Percentiles rank a stretch among this genome's conserved stretches.
Conservation (phyloP, 2,329 filamentous ascomycete species). For the Dichotomopilus funicola region DNA sequence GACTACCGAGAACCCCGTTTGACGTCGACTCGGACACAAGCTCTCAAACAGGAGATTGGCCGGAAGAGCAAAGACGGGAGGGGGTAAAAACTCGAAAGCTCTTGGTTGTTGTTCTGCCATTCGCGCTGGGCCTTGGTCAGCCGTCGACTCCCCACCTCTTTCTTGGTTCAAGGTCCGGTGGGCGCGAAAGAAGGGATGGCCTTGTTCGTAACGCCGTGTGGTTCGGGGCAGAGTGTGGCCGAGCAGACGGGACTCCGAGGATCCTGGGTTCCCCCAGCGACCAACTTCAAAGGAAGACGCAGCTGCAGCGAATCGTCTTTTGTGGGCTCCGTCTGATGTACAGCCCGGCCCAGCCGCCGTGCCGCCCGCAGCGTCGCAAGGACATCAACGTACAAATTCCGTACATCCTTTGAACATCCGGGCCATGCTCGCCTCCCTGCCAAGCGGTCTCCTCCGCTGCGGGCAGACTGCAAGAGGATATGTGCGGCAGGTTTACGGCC, state of each 20-base stretch:
- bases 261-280: background rate
- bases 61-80: background rate
- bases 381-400: background rate
- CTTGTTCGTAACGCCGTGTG: conserved; percentile 25
- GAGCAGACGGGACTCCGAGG: conserved; percentile 27
- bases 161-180: conserved; percentile 7
- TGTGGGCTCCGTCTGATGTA: background rate
- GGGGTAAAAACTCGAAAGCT: background rate
- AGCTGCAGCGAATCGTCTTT: conserved; percentile 31
- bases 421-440: conserved; percentile 25
- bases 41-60: conserved; percentile 11
- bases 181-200: conserved; percentile 30
- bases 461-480: conserved; percentile 21
- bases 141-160: conserved; percentile 9
- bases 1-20: background rate
- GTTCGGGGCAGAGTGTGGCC: conserved; percentile 8
- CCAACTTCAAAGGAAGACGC: conserved; percentile 22
- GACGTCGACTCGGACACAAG: conserved; percentile 6
- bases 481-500: conserved; percentile 27
- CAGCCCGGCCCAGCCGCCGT: background rate
- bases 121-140: conserved; percentile 20
- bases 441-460: conserved; percentile 23
- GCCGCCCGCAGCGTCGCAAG: background rate
- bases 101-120: conserved; percentile 8
- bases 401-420: conserved; percentile 11